Evolutionary conservation across 1,139 yeast genomes (phyloP), one percentile per base, ranked within the genome.

Genomic region (Geotrichum cucujoidarum): DNA sequence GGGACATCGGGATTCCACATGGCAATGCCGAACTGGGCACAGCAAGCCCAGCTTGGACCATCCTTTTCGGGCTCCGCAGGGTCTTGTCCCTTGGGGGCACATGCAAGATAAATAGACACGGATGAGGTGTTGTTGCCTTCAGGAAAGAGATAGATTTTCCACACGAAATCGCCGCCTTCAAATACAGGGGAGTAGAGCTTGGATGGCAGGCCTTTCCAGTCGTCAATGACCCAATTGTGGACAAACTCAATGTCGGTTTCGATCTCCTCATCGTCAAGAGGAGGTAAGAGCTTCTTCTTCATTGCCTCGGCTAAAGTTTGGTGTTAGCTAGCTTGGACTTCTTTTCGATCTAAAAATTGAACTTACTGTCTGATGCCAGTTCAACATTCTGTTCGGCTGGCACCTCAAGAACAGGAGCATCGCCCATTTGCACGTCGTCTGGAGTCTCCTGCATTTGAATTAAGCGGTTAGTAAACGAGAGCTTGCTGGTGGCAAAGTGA

Each of bases 21-120:
- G 52, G 83, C 86, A 43, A 92, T 75, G 2, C 88, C 88, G 67
- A 92, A 92, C 62, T 89, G 95, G 1, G 95, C 95, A 68, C 97
- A 90, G 17, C 81, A 83, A 52, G 81, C 80, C 96, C 97, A 89
- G 48, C 73, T 76, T 13, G 62, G 62, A 3, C 30, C 38, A 8
- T 40, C 49, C 25, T 45, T 40, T 3, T 29, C 29, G 31, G 50
- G 46, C 17, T 29, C 25, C 1, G 52, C 46, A 11, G 51, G 45
- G 17, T 32, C 47, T 21, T 21, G 52, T 10, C 47, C 47, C 8
- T 40, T 34, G 16, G 67, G 66, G 8, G 55, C 52, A 10, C 69
- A 64, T 35, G 65, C 70, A 36, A 67, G 52, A 45, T 64, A 65
- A 38, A 64, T 45, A 18, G 70, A 67, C 24, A 64, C 68, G 29